A percentile compares a stretch with the other conserved stretches of the same genome.
Evolutionary conservation across 129 eudicot genomes (phyloP).

Genomic region (Scalesia atractyloides): DNA sequence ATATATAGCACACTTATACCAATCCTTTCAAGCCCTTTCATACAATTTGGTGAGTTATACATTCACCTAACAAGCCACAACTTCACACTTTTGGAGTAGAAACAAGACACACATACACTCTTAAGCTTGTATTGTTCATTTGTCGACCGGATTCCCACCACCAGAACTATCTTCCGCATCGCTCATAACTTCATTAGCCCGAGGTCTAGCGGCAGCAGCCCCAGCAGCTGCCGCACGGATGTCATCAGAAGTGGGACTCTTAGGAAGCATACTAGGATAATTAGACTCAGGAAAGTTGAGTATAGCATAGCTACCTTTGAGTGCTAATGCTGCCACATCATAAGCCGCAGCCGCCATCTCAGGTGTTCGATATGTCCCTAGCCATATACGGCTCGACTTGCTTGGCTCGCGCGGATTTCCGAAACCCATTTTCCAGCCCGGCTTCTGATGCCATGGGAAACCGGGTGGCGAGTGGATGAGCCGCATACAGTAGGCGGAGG

Average conservation of each 20-base stretch:
- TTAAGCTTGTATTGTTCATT: no score
- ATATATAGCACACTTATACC: no score
- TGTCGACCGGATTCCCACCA: no score
- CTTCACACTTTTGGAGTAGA: no score
- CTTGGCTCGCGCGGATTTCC: conserved; percentile 51
- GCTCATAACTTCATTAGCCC: neutral
- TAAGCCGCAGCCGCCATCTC: conserved; percentile 56
- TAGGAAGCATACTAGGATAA: conserved; percentile 33
- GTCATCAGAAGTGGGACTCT: conserved; percentile 43
- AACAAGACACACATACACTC: no score
- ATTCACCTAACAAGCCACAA: no score
- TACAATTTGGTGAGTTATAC: no score
- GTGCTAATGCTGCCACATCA: conserved; percentile 70
- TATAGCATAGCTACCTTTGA: conserved; percentile 49
- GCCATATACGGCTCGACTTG: conserved; percentile 42
- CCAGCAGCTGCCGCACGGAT: conserved; percentile 57
- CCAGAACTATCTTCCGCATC: no score
- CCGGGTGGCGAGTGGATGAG: conserved; percentile 40
- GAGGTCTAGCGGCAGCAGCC: conserved; percentile 35
- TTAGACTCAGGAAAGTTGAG: conserved; percentile 58
- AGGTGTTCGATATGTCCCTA: conserved; percentile 46
- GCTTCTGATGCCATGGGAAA: conserved; percentile 39
- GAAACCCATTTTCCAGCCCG: conserved; percentile 57
- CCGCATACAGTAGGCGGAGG: conserved; percentile 12
- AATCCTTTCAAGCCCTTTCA: no score